Conservation (phyloP, 352 stramenopile species). For the Peronospora belbahrii region DNA sequence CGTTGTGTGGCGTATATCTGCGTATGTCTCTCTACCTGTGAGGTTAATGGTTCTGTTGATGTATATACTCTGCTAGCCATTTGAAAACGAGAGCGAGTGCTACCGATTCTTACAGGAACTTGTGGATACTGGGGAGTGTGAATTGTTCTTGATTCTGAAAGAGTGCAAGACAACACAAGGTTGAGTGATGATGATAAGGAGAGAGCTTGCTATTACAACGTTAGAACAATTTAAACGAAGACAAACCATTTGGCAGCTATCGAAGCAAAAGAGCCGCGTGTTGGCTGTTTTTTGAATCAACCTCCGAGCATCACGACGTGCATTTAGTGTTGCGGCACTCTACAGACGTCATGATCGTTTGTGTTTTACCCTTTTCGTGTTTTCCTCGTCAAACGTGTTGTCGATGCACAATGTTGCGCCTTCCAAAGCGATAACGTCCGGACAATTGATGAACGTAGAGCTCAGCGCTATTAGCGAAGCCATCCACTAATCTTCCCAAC, state of each 20-base stretch:
- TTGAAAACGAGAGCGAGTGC: conserved; percentile 40
- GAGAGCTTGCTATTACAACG: neutral
- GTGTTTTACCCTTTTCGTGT: conserved; percentile 1
- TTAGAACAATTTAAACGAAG: neutral
- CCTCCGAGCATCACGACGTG: neutral
- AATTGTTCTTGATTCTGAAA: conserved; percentile 51
- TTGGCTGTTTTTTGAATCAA: neutral
- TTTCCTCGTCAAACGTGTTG: conserved; percentile 55
- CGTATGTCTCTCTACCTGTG: too few species aligned
- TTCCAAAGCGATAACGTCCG: conserved; percentile 38
- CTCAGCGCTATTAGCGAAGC: conserved; percentile 38
- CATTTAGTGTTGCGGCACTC: neutral
- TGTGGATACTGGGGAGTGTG: conserved; percentile 58
- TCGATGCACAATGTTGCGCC: too few species aligned
- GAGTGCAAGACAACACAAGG: neutral
- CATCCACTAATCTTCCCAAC: conserved; percentile 26
- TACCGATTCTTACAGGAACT: conserved; percentile 58
- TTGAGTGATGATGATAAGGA: neutral
- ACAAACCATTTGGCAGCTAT: neutral
- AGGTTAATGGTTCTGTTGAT: neutral
- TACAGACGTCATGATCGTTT: neutral
- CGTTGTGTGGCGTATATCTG: neutral
- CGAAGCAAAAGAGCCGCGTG: neutral
- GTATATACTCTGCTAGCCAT: conserved; percentile 25
- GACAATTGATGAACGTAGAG: conserved; percentile 48